Evolutionary conservation across 2,329 filamentous ascomycete species (phyloP).

Genomic region (Colletotrichum theobromicola): DNA sequence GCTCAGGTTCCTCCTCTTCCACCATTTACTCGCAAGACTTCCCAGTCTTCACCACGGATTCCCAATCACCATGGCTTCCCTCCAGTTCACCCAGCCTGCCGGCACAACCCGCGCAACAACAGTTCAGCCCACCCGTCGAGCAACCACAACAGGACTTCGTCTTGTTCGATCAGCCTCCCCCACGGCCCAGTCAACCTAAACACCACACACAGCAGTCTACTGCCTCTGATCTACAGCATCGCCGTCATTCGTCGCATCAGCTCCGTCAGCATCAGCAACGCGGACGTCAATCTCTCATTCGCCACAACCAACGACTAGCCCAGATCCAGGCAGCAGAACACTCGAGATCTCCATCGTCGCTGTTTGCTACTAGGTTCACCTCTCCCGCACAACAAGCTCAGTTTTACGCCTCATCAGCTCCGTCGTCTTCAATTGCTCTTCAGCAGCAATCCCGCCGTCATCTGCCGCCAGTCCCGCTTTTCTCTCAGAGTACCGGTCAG

Average conservation of each 20-base stretch:
- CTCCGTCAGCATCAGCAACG: slow-evolving; percentile 49
- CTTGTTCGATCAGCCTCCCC: slow-evolving; percentile 68
- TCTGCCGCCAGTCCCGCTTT: slow-evolving; percentile 76
- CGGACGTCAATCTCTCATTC: slow-evolving; percentile 32
- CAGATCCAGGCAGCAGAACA: slow-evolving; percentile 65
- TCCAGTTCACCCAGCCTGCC: slow-evolving; percentile 68
- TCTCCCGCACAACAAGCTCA: slow-evolving; percentile 44
- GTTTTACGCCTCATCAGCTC: slow-evolving; percentile 72
- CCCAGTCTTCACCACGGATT: slow-evolving; percentile 84
- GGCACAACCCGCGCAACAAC: slow-evolving; percentile 65
- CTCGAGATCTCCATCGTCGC: slow-evolving; percentile 56
- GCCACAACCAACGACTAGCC: slow-evolving; percentile 63
- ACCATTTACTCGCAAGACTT: slow-evolving; percentile 71
- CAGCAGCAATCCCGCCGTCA: slow-evolving; percentile 55
- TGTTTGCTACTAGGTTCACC: slow-evolving; percentile 65
- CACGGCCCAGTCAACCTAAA: slow-evolving; percentile 48
- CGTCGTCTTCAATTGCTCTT: slow-evolving; percentile 63
- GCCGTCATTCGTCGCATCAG: slow-evolving; percentile 49
- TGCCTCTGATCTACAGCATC: slow-evolving; percentile 35
- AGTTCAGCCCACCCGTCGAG: slow-evolving; percentile 44
- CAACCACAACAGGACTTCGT: slow-evolving; percentile 74
- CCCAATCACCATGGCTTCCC: slow-evolving; percentile 81
- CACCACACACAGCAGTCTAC: slow-evolving; percentile 40
- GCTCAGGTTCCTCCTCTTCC: slow-evolving; percentile 60
- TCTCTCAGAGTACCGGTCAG: slow-evolving; percentile 64